Percentiles rank a stretch among this genome's conserved stretches.
Evolutionary conservation across 2,329 filamentous ascomycete genomes (phyloP).

Genomic region (Madurella fahalii): DNA sequence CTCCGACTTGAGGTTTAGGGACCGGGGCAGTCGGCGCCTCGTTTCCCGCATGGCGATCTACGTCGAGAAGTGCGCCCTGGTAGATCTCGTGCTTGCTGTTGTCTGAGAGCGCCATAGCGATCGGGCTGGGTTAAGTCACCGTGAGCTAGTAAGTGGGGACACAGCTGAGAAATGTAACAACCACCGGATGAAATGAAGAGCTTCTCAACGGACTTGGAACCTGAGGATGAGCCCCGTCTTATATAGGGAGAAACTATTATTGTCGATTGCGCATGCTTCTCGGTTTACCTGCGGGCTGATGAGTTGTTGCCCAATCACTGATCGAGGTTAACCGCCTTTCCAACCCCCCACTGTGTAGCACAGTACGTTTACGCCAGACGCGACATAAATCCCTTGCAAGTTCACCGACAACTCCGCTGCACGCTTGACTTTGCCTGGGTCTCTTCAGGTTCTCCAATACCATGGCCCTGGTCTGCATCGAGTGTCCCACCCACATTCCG

Average conservation of each 20-base stretch:
- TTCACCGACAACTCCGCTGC: no score
- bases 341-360: not conserved
- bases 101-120: conserved; percentile 29
- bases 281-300: not conserved
- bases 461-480: no score
- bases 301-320: not conserved
- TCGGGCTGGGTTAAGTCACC: no score
- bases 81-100: not conserved
- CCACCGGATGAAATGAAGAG: not conserved
- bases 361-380: no score
- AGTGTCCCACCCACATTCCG: no score
- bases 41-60: conserved; percentile 7
- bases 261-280: not conserved
- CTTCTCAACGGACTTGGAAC: not conserved
- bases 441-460: no score
- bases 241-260: not conserved
- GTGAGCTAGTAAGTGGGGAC: no score
- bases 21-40: not conserved
- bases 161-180: not conserved
- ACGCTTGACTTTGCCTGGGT: no score
- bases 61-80: conserved; percentile 2
- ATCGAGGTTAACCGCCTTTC: not conserved
- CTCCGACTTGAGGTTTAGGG: conserved; percentile 2
- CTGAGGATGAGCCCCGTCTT: not conserved
- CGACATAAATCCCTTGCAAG: no score